Base-by-base conservation (phyloP, 371 early-diverging fungal species). In the Entomophthora muscae region DNA sequence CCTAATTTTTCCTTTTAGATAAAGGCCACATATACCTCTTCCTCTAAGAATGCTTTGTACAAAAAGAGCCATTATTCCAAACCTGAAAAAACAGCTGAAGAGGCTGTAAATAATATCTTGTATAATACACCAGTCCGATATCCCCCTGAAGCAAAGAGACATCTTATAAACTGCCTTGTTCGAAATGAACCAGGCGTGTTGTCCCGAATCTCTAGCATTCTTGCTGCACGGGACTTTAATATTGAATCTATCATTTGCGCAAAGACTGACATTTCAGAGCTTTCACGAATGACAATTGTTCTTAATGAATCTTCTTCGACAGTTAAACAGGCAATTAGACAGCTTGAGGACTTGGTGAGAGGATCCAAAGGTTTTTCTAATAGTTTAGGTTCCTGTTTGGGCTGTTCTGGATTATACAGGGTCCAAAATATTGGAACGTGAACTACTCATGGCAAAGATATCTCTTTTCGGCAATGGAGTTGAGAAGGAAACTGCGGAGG, bases 201-300 rank as follows among this genome's bases (percentile, higher is more conserved):
- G 55, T 86, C 90, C 59, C 82, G 95, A 66, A 84, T 93, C 21
- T 87, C 89, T 7, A 90, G 98, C 22, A 86, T 92, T 64, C 74
- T 97, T 69, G 95, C 98, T n/a, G 95, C 85, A 31, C 80, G 98
- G 58, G 91, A 93, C 0, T 94, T 95, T 75, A 97, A 95, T 72
- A 97, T 97, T 72, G 95, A 97, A 70, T 89, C 92, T 3, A 72
- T 97, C 23, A 94, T 97, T 2, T 94, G 92, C 3, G 86, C 90
- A 62, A 88, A 88, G 64, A 97, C 98, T 17, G 94, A 97, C 70
- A 93, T 95, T 1, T 82, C 83, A 2, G 95, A 93, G 65, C 77
- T 97, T 59, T 81, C 83, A 63, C 82, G 98, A 59, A 95, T 97
- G 95, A 97, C 95, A 1, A 82, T 97, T 57, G 92, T 92, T 21